Conservation (phyloP, 306 rosid species). For the Bauhinia variegata region DNA sequence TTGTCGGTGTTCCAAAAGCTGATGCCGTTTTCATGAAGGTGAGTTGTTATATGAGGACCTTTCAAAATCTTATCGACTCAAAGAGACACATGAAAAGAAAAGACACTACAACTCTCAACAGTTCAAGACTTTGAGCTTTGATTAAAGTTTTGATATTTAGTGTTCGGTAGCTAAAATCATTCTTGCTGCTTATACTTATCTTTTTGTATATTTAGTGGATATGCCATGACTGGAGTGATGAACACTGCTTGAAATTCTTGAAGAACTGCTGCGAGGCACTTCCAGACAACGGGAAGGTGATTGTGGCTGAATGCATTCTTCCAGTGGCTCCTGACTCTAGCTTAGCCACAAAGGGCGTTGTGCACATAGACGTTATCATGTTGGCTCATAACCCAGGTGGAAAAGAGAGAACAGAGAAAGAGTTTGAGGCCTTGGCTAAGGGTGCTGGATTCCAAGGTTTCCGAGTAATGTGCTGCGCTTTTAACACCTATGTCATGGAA, state of each 20-base stretch:
- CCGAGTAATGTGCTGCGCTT: conserved; percentile 58
- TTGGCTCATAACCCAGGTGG: conserved; percentile 92
- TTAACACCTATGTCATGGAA: conserved; percentile 79
- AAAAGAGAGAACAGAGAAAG: conserved; percentile 84
- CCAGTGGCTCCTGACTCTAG: conserved; percentile 81
- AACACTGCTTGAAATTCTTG: conserved; percentile 76
- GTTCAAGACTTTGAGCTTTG: no score
- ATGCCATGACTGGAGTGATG: conserved; percentile 96
- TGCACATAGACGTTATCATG: conserved; percentile 83
- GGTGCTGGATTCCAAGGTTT: conserved; percentile 80
- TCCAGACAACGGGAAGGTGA: conserved; percentile 80
- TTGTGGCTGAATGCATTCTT: conserved; percentile 89
- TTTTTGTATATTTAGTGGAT: conserved; percentile 57
- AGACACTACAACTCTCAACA: no score
- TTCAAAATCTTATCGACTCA: conserved; percentile 9
- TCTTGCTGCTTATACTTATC: conserved; percentile 11
- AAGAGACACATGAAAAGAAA: neutral
- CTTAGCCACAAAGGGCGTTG: conserved; percentile 78
- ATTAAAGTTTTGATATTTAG: neutral
- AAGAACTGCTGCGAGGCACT: conserved; percentile 81
- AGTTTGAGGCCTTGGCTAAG: conserved; percentile 74
- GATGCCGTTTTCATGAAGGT: conserved; percentile 97
- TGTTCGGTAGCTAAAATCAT: neutral
- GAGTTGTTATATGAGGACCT: neutral
- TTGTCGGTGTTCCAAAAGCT: conserved; percentile 78